These are phyloP conservation scores for Colletotrichum camelliae DNA, from an alignment of 2,329 filamentous ascomycete genomes.

Conservation along the genomic window DNA sequence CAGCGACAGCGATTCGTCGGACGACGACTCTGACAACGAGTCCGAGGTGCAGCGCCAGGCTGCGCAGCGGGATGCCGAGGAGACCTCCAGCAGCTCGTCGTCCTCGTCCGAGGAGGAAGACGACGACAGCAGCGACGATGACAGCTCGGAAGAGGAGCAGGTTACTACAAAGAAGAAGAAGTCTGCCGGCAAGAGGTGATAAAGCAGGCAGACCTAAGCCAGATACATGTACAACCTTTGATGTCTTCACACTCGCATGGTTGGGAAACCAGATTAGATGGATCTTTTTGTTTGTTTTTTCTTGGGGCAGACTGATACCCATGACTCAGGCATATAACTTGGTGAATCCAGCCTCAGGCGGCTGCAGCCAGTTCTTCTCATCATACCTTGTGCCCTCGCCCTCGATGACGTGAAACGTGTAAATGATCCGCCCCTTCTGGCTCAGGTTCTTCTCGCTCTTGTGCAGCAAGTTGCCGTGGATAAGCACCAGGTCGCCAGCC, in stretches of 20 bases:
- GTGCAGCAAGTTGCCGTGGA: conserved; percentile 94
- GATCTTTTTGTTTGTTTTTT: not conserved
- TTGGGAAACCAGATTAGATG: not conserved
- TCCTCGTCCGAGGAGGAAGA: conserved; percentile 37
- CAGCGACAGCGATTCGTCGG: conserved; percentile 37
- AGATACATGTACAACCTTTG: not conserved
- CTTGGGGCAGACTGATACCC: conserved; percentile 15
- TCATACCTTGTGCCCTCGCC: conserved; percentile 78
- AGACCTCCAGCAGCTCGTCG: conserved; percentile 46
- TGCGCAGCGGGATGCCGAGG: conserved; percentile 33
- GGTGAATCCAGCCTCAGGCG: conserved; percentile 80
- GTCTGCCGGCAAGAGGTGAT: not conserved
- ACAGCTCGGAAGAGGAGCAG: conserved; percentile 28
- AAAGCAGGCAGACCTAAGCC: not conserved
- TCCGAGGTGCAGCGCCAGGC: conserved; percentile 35
- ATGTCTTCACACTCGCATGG: not conserved
- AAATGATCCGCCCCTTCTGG: conserved; percentile 87
- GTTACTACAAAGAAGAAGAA: not conserved
- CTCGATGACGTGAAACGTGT: conserved; percentile 97
- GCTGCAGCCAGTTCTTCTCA: conserved; percentile 90
- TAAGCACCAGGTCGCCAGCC: conserved; percentile 87
- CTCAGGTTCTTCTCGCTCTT: conserved; percentile 95
- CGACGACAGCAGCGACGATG: conserved; percentile 33
- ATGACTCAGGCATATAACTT: conserved; percentile 53
- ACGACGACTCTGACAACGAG: conserved; percentile 41